These are phyloP conservation scores for Komagataella mondaviorum DNA, from an alignment of 805 yeast species.

Conservation along the genomic window DNA sequence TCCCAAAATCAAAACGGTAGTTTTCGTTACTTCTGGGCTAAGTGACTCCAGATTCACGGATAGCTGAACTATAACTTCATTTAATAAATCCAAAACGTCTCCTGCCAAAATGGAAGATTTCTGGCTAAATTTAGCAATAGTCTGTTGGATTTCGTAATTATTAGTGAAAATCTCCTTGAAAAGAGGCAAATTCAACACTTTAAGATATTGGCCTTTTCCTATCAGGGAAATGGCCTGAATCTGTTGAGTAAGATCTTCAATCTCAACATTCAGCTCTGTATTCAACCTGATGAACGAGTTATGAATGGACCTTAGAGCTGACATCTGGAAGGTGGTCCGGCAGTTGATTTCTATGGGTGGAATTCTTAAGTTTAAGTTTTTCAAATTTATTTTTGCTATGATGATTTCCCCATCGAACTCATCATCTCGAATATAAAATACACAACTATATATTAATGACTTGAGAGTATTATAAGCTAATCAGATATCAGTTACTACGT, in stretches of 20 bases:
- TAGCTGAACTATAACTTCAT: slow-evolving; percentile 1
- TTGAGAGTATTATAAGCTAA: background rate
- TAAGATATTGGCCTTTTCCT: slow-evolving; percentile 15
- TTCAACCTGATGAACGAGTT: background rate
- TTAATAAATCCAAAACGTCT: background rate
- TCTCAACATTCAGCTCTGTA: background rate
- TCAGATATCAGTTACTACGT: no score
- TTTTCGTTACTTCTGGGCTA: slow-evolving; percentile 9
- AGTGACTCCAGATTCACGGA: slow-evolving; percentile 6
- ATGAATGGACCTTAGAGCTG: background rate
- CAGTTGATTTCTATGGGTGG: background rate
- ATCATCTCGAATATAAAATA: background rate
- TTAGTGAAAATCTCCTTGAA: slow-evolving; percentile 7
- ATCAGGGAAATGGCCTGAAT: slow-evolving; percentile 3
- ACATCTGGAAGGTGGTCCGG: background rate
- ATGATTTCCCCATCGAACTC: background rate
- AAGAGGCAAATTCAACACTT: slow-evolving; percentile 5
- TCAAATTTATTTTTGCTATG: background rate
- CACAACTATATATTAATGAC: background rate
- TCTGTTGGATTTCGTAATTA: slow-evolving; percentile 1
- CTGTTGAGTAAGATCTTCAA: background rate
- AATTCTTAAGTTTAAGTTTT: background rate
- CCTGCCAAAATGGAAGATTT: background rate
- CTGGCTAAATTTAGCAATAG: slow-evolving; percentile 2
- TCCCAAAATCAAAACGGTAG: slow-evolving; percentile 23